Evolutionary conservation across 192 early-diverging fungal genomes (phyloP), one percentile per base, ranked within the genome.

Genomic region (Chytriomyces hyalinus): DNA sequence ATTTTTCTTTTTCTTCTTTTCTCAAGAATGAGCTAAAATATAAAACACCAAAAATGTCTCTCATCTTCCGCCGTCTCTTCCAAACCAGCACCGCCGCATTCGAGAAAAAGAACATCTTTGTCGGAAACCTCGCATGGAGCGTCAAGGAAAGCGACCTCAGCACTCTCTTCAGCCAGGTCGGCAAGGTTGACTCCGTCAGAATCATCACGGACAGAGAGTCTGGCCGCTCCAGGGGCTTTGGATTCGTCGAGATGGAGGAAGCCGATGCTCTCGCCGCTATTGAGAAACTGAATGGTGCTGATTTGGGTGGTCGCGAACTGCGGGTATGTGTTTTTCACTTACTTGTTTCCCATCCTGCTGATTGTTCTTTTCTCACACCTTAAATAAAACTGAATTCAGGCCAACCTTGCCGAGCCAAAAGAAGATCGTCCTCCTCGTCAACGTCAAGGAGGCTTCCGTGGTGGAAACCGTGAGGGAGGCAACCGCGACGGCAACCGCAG

Each of bases 111-210:
- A 87, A 84, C 63, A 77, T 93, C 66, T 94, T 91, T 79, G 89
- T 93, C 59, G 92, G 92, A 57, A 87, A 87, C 82, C 82, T 94
- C 49, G 83, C 90, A 49, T 94, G 86, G 87, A 85, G 88, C 65
- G 83, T 83, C 53, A 84, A 85, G 70, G 82, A 82, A 26, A 88
- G 92, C 62, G 85, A 87, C 81, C 81, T 94, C 63, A 78, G 76
- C 24, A 50, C 80, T 22, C 84, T 87, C 75, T 92, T 94, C 51
- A 60, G 76, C 43, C 83, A 90, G 76, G 85, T 81, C 73, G 94
- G 94, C 75, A 81, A 86, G 68, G 86, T 97, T 65, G 76, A 84
- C 5, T 85, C 79, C 73, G 90, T 91, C 46, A 89, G 92, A 47
- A 85, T 97, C 62, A 87, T 93, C 59, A 91, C 78, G 44, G 91